Evolutionary conservation across 2,329 filamentous ascomycete species (phyloP).

Genomic region (Rhexocercosporidium sp.): DNA sequence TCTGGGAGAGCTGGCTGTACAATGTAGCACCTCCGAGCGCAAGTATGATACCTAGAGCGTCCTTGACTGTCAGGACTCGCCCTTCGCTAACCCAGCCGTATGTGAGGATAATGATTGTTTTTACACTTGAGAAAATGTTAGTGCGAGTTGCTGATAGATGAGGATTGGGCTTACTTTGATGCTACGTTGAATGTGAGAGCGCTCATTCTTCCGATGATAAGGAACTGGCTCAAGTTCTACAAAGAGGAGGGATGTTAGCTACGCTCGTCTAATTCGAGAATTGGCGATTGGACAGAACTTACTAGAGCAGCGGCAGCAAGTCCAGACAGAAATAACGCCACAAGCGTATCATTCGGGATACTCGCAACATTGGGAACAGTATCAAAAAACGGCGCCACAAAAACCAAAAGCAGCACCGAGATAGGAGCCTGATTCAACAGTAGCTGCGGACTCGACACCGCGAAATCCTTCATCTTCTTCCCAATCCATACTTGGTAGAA

Average conservation of each 20-base stretch:
- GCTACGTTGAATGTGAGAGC: conserved; percentile 42
- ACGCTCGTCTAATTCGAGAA: conserved; percentile 28
- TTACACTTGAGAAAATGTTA: conserved; percentile 44
- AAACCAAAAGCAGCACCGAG: conserved; percentile 49
- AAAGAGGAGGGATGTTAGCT: neutral
- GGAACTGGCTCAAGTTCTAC: conserved; percentile 48
- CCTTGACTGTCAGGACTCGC: conserved; percentile 46
- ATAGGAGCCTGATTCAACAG: conserved; percentile 53
- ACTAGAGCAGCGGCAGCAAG: conserved; percentile 48
- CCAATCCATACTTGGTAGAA: conserved; percentile 55
- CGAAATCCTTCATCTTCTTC: conserved; percentile 53
- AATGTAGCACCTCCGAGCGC: conserved; percentile 51
- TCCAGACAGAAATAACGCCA: conserved; percentile 48
- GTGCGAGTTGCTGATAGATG: neutral
- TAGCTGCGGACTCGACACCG: conserved; percentile 49
- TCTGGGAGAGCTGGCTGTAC: conserved; percentile 47
- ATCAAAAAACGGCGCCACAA: conserved; percentile 50
- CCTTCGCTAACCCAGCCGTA: conserved; percentile 53
- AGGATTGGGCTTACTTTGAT: conserved; percentile 35
- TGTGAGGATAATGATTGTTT: conserved; percentile 52
- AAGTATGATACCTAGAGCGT: conserved; percentile 49
- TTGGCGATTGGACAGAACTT: conserved; percentile 3
- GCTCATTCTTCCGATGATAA: conserved; percentile 42
- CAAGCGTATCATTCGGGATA: conserved; percentile 47
- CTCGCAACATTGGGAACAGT: conserved; percentile 37